A percentile compares a stretch with the other conserved stretches of the same genome.
Evolutionary conservation across 345 rosid genomes (phyloP).

Genomic region (Cardiospermum halicacabum): DNA sequence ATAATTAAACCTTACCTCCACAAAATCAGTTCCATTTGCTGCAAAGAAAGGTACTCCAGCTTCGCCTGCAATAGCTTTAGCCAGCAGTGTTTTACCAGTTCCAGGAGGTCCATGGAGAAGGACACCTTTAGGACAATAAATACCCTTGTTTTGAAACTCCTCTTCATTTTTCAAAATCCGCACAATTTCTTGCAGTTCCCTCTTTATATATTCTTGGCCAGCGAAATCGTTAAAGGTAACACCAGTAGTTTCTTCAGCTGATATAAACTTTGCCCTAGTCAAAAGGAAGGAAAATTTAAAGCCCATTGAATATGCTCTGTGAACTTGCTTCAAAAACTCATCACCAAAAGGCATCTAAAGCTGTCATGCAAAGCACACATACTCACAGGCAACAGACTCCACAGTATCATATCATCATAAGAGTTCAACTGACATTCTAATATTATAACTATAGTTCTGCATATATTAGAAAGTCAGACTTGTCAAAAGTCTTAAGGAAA

Average conservation of each 20-base stretch:
- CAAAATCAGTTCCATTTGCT: conserved; percentile 94
- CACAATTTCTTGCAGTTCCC: conserved; percentile 88
- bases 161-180: conserved; percentile 84
- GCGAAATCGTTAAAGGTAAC: conserved; percentile 96
- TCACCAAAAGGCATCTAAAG: conserved; percentile 5
- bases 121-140: conserved; percentile 96
- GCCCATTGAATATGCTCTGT: neutral
- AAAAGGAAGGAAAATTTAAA: conserved; percentile 20
- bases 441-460: neutral
- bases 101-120: conserved; percentile 98
- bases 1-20: conserved; percentile 51
- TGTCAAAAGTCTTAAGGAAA: neutral
- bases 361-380: neutral
- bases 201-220: conserved; percentile 94
- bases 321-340: neutral
- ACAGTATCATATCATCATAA: neutral
- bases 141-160: conserved; percentile 86
- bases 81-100: conserved; percentile 93
- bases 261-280: conserved; percentile 83
- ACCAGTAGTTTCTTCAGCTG: conserved; percentile 95
- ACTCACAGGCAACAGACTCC: neutral
- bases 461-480: neutral
- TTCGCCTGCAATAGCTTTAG: conserved; percentile 99
- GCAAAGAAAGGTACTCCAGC: conserved; percentile 98
- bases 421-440: neutral